Percentiles rank a stretch among this genome's conserved stretches.
phyloP scores from a whole-genome alignment of 345 rosid genomes.

The Bruguiera parviflora region DNA sequence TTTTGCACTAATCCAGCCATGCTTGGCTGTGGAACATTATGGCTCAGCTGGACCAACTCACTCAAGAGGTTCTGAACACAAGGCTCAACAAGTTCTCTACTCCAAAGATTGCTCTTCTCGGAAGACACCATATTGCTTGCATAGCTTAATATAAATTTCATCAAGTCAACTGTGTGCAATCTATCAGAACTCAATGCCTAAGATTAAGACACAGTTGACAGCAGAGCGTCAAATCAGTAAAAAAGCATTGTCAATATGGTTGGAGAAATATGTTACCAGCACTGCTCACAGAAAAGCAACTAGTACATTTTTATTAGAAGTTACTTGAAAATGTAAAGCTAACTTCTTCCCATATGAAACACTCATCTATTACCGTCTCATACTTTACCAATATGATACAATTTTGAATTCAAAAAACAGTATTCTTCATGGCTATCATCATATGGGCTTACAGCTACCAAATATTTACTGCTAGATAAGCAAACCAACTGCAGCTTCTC shows the following conservation, averaged over 20 bases:
- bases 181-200: constrained; percentile 42
- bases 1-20: constrained; percentile 29
- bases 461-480: no score
- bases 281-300: no score
- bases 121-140: constrained; percentile 39
- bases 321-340: no score
- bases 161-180: constrained; percentile 62
- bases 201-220: constrained; percentile 7
- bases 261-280: not conserved
- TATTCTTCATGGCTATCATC: no score
- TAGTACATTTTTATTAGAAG: no score
- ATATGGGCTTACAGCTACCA: no score
- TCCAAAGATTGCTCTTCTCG: constrained; percentile 27
- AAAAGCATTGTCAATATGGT: not conserved
- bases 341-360: no score
- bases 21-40: constrained; percentile 24
- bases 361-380: no score
- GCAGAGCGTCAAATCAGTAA: not conserved
- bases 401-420: no score
- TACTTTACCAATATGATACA: no score
- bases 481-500: no score
- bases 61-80: constrained; percentile 59
- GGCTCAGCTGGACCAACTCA: constrained; percentile 52
- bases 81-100: constrained; percentile 43
- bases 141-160: constrained; percentile 72